Evolutionary conservation across 2,329 filamentous ascomycete genomes (phyloP).

Genomic region (Keithomyces neogunnii): DNA sequence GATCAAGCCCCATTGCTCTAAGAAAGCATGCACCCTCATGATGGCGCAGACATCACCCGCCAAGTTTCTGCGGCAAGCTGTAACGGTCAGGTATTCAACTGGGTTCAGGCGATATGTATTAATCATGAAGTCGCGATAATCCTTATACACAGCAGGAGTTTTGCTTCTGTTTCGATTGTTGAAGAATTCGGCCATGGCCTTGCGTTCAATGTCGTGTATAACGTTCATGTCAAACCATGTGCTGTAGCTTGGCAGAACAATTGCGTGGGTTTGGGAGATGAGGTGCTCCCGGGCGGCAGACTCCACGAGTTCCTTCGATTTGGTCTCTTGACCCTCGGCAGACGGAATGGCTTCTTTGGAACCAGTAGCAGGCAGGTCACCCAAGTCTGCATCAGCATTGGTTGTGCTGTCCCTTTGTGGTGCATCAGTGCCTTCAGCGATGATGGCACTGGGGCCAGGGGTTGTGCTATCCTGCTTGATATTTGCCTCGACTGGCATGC

Average conservation of each 20-base stretch:
- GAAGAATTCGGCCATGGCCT: slow-evolving; percentile 95
- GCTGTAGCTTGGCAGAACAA: slow-evolving; percentile 94
- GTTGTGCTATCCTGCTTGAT: slow-evolving; percentile 56
- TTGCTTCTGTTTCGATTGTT: slow-evolving; percentile 98
- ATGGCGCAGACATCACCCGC: slow-evolving; percentile 98
- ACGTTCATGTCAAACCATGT: slow-evolving; percentile 98
- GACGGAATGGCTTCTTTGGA: slow-evolving; percentile 38
- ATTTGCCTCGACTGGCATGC: slow-evolving; percentile 33
- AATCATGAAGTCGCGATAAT: slow-evolving; percentile 99
- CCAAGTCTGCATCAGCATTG: slow-evolving; percentile 75
- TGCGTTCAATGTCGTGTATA: slow-evolving; percentile 85
- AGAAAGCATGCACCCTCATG: slow-evolving; percentile 95
- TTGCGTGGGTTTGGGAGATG: slow-evolving; percentile 87
- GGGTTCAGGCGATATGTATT: slow-evolving; percentile 97
- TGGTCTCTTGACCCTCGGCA: slow-evolving; percentile 47
- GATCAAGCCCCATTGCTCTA: slow-evolving; percentile 97
- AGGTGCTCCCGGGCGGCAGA: slow-evolving; percentile 85
- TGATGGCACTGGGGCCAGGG: slow-evolving; percentile 48
- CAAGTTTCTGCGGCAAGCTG: slow-evolving; percentile 87
- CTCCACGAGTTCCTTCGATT: slow-evolving; percentile 75
- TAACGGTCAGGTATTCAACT: slow-evolving; percentile 92
- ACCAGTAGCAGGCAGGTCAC: slow-evolving; percentile 46
- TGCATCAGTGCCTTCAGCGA: slow-evolving; percentile 49
- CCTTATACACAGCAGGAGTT: slow-evolving; percentile 93
- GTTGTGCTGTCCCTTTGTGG: slow-evolving; percentile 47